Base-by-base conservation (phyloP, 2,329 filamentous ascomycete species). In the Calonectria montana region DNA sequence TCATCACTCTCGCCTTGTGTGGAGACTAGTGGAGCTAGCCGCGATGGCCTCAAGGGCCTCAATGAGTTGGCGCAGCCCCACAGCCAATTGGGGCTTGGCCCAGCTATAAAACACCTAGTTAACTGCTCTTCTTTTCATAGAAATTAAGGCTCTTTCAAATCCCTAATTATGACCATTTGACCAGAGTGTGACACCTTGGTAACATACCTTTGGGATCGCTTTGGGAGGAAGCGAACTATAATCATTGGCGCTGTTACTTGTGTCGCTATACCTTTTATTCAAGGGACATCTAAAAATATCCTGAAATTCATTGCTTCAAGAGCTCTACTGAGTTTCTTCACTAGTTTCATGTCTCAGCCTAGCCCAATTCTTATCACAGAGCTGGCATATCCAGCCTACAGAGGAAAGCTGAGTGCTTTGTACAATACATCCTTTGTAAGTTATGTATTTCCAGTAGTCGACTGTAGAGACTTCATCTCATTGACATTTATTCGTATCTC, bases 281-380 rank as follows among this genome's bases (percentile, higher is more conserved):
- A 64, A 29, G 41, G 27, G 27, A 29, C 16, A 7, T 47, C 61
- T 16, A 43, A 48, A 27, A 64, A 64, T 43, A 25, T 61, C 1
- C 29, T 67, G 35, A 77, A 72, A 1, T 84, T 84, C 23, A 79
- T 84, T 23, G 74, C 77, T 0, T 75, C 79, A 0, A 73, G 83
- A 12, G 77, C 79, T 12, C 71, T 85, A 7, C 75, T 85, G 1
- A 83, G 83, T 1, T 79, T 83, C 64, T 79, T 78, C 6, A 78
- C 78, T 2, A 76, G 72, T 27, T 80, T 84, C 37, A 73, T 81
- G 6, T 77, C 78, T 1, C 81, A 82, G 10, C 79, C 82, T 0
- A 78, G 79, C 1, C 82, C 82, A 1, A 77, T 83, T 2, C 74
- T 84, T 0, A 80, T 84, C 2, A 76, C 82, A 0, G 82, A 84